phyloP scores from a whole-genome alignment of 148 eudicot species.

The Camellia sinensis region DNA sequence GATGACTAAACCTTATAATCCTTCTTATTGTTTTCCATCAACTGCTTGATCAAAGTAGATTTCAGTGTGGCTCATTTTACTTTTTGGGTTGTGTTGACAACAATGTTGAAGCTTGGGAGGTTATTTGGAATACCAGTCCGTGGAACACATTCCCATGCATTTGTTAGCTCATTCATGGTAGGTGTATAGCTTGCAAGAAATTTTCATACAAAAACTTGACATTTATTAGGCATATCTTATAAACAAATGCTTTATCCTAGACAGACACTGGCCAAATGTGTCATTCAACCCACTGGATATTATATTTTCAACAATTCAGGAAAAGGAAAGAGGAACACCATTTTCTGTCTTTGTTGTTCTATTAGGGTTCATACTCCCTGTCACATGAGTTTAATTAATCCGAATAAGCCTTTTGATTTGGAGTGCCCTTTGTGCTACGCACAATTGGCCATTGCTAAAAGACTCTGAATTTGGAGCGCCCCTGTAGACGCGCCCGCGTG shows the following conservation, averaged over 20 bases:
- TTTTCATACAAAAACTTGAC: not conserved
- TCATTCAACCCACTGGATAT: not conserved
- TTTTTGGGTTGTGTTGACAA: slow-evolving; percentile 35
- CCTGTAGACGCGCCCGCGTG: no score
- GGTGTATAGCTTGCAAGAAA: not conserved
- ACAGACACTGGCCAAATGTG: not conserved
- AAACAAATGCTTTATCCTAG: not conserved
- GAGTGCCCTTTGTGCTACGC: no score
- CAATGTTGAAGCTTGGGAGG: slow-evolving; percentile 89
- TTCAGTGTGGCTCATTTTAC: slow-evolving; percentile 13
- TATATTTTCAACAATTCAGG: not conserved
- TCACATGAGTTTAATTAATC: slow-evolving; percentile 11
- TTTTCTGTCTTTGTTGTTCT: not conserved
- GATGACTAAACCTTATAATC: not conserved
- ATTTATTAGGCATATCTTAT: not conserved
- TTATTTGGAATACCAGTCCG: slow-evolving; percentile 91
- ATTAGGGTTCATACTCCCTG: not conserved
- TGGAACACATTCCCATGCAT: slow-evolving; percentile 98
- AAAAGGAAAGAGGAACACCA: not conserved
- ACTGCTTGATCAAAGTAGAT: not conserved
- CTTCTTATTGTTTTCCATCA: slow-evolving; percentile 7
- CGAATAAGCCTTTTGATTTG: no score
- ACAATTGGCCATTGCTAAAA: no score
- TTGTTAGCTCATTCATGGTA: slow-evolving; percentile 79
- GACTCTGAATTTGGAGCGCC: no score